A percentile compares a stretch with the other conserved stretches of the same genome.
Conservation (phyloP, 2,329 filamentous ascomycete genomes). For the Passalora sequoiae region DNA sequence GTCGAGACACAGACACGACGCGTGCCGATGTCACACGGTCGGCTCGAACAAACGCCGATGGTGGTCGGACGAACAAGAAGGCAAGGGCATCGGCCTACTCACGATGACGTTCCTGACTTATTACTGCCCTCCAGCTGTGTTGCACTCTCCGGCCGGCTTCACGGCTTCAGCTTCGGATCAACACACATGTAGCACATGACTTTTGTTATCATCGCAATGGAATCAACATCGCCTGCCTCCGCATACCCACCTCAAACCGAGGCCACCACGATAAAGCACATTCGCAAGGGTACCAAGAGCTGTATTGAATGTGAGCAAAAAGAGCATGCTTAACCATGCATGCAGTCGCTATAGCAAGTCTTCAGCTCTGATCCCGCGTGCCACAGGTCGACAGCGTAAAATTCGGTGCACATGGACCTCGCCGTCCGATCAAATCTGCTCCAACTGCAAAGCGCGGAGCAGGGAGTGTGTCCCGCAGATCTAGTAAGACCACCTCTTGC, state of each 20-base stretch:
- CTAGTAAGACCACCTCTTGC: no score
- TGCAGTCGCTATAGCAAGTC: no score
- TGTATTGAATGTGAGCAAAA: constrained; percentile 29
- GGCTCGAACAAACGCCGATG: no score
- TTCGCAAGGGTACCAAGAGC: constrained; percentile 31
- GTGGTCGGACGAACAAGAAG: no score
- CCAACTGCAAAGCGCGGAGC: constrained; percentile 20
- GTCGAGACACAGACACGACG: no score
- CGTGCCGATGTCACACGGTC: no score
- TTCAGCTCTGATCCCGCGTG: background rate
- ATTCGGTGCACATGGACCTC: constrained; percentile 29
- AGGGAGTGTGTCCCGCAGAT: constrained; percentile 21
- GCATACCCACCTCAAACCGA: background rate
- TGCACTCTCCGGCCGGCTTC: no score
- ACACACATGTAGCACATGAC: background rate
- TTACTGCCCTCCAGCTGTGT: no score
- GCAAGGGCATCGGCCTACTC: no score
- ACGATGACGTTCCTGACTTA: no score
- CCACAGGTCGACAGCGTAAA: constrained; percentile 31
- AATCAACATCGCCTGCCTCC: background rate
- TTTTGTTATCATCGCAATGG: no score
- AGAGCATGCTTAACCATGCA: background rate
- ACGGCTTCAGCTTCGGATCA: no score
- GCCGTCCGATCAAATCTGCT: constrained; percentile 18
- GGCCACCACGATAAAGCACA: constrained; percentile 12